These are phyloP conservation scores for Tolypocladium guangdongense DNA, from an alignment of 2,329 filamentous ascomycete species.

Conservation along the genomic window DNA sequence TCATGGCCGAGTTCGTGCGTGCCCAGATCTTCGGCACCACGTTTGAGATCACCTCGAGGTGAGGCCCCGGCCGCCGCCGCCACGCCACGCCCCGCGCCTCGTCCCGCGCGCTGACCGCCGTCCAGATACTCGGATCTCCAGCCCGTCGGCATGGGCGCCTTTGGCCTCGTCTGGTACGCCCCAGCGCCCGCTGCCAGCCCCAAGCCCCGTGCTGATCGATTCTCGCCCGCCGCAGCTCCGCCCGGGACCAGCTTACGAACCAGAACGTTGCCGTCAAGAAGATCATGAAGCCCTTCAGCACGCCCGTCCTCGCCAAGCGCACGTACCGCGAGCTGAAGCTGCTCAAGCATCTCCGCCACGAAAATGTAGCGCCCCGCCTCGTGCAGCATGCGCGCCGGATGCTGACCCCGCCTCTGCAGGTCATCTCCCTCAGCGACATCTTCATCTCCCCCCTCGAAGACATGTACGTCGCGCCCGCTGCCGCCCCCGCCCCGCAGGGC, in stretches of 20 bases:
- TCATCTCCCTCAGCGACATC: conserved; percentile 97
- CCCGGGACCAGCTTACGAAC: conserved; percentile 92
- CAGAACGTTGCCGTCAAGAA: conserved; percentile 99
- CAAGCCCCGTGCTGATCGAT: background rate
- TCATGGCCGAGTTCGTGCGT: conserved; percentile 97
- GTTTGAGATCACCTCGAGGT: conserved; percentile 99
- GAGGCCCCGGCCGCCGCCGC: conserved; percentile 14
- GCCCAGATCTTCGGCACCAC: conserved; percentile 99
- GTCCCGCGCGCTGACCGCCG: background rate
- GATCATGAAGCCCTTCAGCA: conserved; percentile 99
- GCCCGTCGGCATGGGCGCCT: conserved; percentile 97
- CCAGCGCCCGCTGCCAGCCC: background rate
- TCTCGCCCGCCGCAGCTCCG: conserved; percentile 53
- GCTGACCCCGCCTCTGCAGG: conserved; percentile 35
- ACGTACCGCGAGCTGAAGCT: conserved; percentile 97
- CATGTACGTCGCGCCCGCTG: conserved; percentile 53
- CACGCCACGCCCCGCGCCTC: background rate
- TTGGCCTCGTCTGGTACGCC: conserved; percentile 88
- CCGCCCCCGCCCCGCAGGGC: conserved; percentile 2
- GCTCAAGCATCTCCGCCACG: conserved; percentile 89
- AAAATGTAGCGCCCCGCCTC: conserved; percentile 58
- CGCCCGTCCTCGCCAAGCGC: conserved; percentile 93
- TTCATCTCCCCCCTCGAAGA: conserved; percentile 99
- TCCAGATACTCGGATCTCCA: conserved; percentile 94
- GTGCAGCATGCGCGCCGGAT: background rate